Evolutionary conservation across 164 flowering plant genomes (phyloP).

Genomic region (Vitis rupestris): DNA sequence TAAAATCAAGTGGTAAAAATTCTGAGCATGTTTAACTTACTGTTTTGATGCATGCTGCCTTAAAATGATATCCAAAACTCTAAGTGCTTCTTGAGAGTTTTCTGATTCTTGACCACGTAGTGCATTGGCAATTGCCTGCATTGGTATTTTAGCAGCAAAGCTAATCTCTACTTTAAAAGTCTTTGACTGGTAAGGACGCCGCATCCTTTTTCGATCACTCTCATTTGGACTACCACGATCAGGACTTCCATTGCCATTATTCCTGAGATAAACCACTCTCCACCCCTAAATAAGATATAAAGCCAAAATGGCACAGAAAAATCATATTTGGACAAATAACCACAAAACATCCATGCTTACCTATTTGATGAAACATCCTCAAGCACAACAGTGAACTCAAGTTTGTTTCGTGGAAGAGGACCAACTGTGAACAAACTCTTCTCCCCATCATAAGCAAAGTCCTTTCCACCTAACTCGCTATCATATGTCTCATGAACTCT

Average conservation of each 20-base stretch:
- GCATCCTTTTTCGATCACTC: constrained; percentile 56
- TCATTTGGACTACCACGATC: constrained; percentile 56
- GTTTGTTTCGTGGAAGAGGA: constrained; percentile 72
- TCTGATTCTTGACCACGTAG: constrained; percentile 87
- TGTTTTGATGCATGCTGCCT: constrained; percentile 93
- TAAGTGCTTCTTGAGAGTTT: constrained; percentile 77
- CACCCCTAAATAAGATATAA: neutral
- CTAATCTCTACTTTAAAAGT: constrained; percentile 74
- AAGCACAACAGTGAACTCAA: constrained; percentile 79
- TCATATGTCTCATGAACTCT: constrained; percentile 69
- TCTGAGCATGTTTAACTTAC: constrained; percentile 36
- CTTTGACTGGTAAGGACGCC: constrained; percentile 66
- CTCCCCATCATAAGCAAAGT: constrained; percentile 94
- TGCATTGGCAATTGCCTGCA: constrained; percentile 77
- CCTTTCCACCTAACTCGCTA: constrained; percentile 62
- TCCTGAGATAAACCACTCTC: constrained; percentile 16
- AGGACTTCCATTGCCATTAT: constrained; percentile 53
- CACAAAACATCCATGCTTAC: constrained; percentile 22
- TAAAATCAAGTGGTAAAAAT: neutral
- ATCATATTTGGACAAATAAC: neutral
- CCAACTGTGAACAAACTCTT: constrained; percentile 89
- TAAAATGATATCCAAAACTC: constrained; percentile 85
- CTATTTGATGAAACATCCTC: constrained; percentile 64
- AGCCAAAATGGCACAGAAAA: neutral
- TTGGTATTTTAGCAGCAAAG: constrained; percentile 88